A percentile compares a stretch with the other conserved stretches of the same genome.
Conservation (phyloP, 164 flowering plant species). For the Buxus sempervirens region DNA sequence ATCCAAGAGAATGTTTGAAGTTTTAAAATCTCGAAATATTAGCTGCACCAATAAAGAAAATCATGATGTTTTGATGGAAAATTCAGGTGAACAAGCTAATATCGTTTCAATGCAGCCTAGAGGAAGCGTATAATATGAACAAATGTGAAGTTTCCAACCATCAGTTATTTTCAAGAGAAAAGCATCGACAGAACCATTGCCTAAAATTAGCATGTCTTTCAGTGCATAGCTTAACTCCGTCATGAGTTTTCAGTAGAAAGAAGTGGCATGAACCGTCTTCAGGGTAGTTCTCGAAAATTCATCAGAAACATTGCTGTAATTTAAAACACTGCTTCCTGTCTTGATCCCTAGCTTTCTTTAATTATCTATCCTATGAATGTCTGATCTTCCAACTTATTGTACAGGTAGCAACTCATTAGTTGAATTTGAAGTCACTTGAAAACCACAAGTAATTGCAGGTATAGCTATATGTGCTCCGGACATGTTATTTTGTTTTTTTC, state of each 20-base stretch:
- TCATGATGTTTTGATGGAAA: background rate
- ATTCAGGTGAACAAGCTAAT: background rate
- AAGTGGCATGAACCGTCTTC: background rate
- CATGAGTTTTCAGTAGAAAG: background rate
- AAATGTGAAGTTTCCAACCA: background rate
- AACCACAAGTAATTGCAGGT: background rate
- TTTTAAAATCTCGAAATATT: constrained; percentile 88
- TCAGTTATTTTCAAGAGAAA: no score
- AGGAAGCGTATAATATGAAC: no score
- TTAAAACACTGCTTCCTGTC: background rate
- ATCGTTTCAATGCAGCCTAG: background rate
- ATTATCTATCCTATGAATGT: no score
- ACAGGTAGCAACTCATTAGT: background rate
- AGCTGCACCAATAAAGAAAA: constrained; percentile 42
- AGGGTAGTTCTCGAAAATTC: background rate
- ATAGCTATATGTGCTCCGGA: background rate
- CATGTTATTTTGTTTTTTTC: no score
- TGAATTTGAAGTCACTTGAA: no score
- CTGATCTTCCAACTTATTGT: background rate
- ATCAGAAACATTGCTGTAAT: background rate
- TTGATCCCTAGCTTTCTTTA: background rate
- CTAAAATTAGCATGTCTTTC: no score
- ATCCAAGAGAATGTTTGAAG: constrained; percentile 83
- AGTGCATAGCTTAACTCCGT: background rate
- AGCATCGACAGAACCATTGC: background rate